Conservation (phyloP, 2,329 filamentous ascomycete genomes). For the Aureobasidium sp. region DNA sequence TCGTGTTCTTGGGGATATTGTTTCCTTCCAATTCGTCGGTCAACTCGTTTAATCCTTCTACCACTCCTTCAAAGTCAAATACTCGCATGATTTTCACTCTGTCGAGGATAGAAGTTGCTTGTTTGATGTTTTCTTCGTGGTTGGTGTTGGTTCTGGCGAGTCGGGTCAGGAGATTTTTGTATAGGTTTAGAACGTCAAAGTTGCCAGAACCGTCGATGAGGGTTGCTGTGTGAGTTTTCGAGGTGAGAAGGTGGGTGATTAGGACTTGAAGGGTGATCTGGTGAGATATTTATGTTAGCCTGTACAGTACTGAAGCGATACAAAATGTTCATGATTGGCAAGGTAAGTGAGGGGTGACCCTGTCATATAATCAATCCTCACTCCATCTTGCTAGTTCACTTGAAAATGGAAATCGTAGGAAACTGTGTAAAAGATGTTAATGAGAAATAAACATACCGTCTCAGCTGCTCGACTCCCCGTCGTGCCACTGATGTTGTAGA, state of each 20-base stretch:
- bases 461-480: constrained; percentile 18
- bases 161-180: constrained; percentile 16
- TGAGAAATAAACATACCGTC: neutral
- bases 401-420: no score
- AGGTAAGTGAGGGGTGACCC: neutral
- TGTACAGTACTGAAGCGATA: neutral
- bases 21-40: constrained; percentile 24
- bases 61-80: constrained; percentile 41
- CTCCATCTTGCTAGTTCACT: neutral
- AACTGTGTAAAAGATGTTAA: neutral
- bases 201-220: constrained; percentile 39
- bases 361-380: neutral
- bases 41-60: constrained; percentile 38
- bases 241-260: constrained; percentile 29
- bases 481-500: constrained; percentile 30
- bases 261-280: constrained; percentile 30
- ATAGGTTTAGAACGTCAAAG: constrained; percentile 35
- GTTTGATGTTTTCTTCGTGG: neutral
- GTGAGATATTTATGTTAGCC: neutral
- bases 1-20: constrained; percentile 15
- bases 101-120: constrained; percentile 29
- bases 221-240: constrained; percentile 24
- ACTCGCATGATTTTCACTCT: constrained; percentile 41
- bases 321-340: no score
- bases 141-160: neutral